Conservation (phyloP, 768 basidiomycete genomes). For the Naematelia aurantialba region DNA sequence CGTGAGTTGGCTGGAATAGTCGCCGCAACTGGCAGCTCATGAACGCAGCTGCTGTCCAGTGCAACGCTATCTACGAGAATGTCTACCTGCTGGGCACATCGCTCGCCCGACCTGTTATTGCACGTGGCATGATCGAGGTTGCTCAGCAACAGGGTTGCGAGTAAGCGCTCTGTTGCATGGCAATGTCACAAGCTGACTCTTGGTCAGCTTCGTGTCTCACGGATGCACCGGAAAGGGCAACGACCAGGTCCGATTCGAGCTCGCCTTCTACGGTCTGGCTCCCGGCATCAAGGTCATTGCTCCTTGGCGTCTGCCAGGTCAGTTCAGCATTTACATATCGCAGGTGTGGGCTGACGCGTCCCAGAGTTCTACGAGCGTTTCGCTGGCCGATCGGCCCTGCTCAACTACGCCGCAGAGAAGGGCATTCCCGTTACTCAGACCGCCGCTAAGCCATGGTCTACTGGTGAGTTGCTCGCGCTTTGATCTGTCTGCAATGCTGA, state of each 20-base stretch:
- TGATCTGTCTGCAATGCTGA: constrained; percentile 2
- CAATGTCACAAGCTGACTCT: constrained; percentile 1
- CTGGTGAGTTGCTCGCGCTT: constrained; percentile 52
- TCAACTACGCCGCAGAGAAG: constrained; percentile 81
- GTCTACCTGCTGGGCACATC: constrained; percentile 98
- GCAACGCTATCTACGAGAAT: constrained; percentile 98
- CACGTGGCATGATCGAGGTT: constrained; percentile 94
- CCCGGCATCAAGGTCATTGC: constrained; percentile 99
- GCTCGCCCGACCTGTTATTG: constrained; percentile 95
- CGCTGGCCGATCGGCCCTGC: constrained; percentile 87
- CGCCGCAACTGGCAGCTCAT: constrained; percentile 7
- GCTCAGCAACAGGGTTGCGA: constrained; percentile 92
- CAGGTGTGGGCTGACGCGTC: constrained; percentile 1
- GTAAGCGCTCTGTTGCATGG: constrained; percentile 56
- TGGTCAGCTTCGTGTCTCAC: constrained; percentile 82
- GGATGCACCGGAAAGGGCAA: constrained; percentile 99
- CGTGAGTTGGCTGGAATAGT: constrained; percentile 51
- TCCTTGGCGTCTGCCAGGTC: constrained; percentile 94
- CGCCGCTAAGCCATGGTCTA: constrained; percentile 96
- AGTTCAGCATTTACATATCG: constrained; percentile 20
- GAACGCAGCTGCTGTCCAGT: constrained; percentile 73
- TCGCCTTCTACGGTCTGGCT: constrained; percentile 97
- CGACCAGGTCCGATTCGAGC: constrained; percentile 98
- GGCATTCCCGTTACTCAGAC: constrained; percentile 92
- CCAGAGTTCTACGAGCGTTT: constrained; percentile 95